phyloP scores from a whole-genome alignment of 345 rosid species.

The Isatis tinctoria region DNA sequence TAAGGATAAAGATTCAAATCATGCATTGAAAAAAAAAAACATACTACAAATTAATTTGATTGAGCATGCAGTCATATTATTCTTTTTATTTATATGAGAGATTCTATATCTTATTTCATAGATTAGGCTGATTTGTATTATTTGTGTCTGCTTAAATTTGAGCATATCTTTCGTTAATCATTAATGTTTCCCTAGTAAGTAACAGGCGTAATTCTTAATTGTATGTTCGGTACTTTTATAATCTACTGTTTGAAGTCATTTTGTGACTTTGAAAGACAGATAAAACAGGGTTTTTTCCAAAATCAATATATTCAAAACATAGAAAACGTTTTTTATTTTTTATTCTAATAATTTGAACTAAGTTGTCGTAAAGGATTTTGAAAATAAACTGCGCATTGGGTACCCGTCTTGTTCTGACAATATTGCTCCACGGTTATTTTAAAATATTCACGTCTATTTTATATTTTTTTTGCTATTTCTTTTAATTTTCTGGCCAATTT shows the following conservation, averaged over 20 bases:
- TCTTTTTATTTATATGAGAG: not conserved
- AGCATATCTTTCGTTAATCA: conserved; percentile 24
- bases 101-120: not conserved
- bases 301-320: not conserved
- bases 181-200: conserved; percentile 19
- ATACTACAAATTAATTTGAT: not conserved
- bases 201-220: conserved; percentile 15
- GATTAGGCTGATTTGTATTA: not conserved
- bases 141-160: conserved; percentile 2
- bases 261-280: not conserved
- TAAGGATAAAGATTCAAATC: not conserved
- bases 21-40: not conserved
- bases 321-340: not conserved
- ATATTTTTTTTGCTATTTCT: not conserved
- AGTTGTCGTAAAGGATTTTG: not conserved
- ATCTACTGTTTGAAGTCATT: not conserved
- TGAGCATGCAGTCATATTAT: not conserved
- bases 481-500: not conserved
- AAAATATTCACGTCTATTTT: not conserved
- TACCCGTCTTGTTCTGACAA: conserved; percentile 21
- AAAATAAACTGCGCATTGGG: not conserved
- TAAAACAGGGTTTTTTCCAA: not conserved
- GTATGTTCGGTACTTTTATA: not conserved
- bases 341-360: not conserved
- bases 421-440: not conserved